Evolutionary conservation across 139 green algal genomes (phyloP).

Genomic region (Picochlorum sp.): DNA sequence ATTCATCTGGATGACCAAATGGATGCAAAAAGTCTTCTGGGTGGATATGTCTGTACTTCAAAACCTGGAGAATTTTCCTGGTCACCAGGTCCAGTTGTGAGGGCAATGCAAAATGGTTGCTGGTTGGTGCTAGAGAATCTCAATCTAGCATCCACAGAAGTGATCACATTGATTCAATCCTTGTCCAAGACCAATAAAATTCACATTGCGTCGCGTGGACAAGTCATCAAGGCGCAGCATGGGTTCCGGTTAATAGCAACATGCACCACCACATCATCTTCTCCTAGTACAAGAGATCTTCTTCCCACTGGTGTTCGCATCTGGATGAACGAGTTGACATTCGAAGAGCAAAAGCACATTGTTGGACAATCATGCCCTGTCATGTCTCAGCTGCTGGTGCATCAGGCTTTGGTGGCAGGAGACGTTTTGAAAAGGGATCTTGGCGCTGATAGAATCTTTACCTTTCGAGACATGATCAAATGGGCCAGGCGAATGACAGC

Average conservation of each 20-base stretch:
- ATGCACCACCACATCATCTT: slow-evolving; percentile 15
- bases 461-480: slow-evolving; percentile 72
- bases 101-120: slow-evolving; percentile 71
- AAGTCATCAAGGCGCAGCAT: slow-evolving; percentile 49
- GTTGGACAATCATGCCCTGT: slow-evolving; percentile 46
- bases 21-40: slow-evolving; percentile 90
- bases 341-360: slow-evolving; percentile 66
- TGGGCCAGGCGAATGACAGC: slow-evolving; percentile 63
- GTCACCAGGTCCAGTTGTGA: slow-evolving; percentile 82
- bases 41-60: slow-evolving; percentile 82
- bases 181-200: slow-evolving; percentile 73
- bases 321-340: slow-evolving; percentile 53
- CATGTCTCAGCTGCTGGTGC: slow-evolving; percentile 57
- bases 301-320: slow-evolving; percentile 46
- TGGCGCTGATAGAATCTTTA: slow-evolving; percentile 45
- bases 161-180: slow-evolving; percentile 77
- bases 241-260: slow-evolving; percentile 83
- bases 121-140: slow-evolving; percentile 96
- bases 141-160: slow-evolving; percentile 82
- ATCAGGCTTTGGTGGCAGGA: slow-evolving; percentile 45
- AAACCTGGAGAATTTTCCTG: slow-evolving; percentile 92
- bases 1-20: slow-evolving; percentile 93
- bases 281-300: no score
- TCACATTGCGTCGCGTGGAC: slow-evolving; percentile 56
- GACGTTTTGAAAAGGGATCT: slow-evolving; percentile 39